These are phyloP conservation scores for Stagonosporopsis cucurbitacearum DNA, from an alignment of 2,329 filamentous ascomycete genomes.

Conservation along the genomic window DNA sequence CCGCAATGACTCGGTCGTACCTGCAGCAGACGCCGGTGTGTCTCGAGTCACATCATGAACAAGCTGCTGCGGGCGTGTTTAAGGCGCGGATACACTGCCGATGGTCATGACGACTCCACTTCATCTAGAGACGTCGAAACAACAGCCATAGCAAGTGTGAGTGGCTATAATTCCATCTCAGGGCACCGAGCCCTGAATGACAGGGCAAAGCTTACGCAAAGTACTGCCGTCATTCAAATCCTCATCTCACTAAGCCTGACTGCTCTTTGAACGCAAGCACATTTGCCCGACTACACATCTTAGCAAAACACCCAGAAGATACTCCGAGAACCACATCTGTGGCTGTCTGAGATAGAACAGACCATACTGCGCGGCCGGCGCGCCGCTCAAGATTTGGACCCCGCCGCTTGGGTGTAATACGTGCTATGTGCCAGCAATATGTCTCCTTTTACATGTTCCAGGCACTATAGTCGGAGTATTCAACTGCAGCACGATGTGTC, in stretches of 20 bases:
- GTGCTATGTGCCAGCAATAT: not conserved
- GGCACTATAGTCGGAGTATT: not conserved
- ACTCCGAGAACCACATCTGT: not conserved
- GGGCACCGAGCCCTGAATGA: not conserved
- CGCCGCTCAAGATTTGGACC: not conserved
- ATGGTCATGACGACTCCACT: not conserved
- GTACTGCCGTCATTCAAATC: not conserved
- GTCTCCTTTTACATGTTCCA: not conserved
- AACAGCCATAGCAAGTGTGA: not conserved
- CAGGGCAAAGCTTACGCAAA: not conserved
- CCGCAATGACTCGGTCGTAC: slow-evolving; percentile 6
- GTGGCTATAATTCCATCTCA: not conserved
- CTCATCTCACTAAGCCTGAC: not conserved
- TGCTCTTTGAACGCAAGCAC: not conserved
- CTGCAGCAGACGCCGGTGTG: not conserved
- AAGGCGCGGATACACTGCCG: not conserved
- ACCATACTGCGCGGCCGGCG: too few relatives aligned
- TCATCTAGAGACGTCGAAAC: not conserved
- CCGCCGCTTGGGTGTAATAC: not conserved
- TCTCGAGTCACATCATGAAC: not conserved
- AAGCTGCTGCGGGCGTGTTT: not conserved
- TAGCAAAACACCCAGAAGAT: not conserved
- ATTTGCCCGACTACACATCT: not conserved
- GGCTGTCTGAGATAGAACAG: not conserved
- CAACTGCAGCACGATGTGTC: not conserved